phyloP scores from a whole-genome alignment of 805 yeast species.

The Tetrapisispora nanseiensis region DNA sequence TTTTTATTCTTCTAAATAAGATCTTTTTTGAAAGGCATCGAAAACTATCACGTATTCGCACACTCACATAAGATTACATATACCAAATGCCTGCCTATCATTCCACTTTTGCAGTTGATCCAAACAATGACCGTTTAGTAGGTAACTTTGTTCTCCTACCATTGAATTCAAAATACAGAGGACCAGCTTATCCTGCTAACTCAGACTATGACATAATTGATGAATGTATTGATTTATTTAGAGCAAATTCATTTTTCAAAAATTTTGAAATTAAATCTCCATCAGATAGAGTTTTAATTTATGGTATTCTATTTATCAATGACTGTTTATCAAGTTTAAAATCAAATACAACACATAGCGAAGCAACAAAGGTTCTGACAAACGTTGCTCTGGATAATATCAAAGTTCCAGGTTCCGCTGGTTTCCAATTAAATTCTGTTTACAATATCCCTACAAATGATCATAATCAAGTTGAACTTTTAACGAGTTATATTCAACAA shows the following conservation, averaged over 20 bases:
- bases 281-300: slow-evolving; percentile 84
- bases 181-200: slow-evolving; percentile 79
- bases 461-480: slow-evolving; percentile 65
- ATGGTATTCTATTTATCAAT: slow-evolving; percentile 83
- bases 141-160: slow-evolving; percentile 84
- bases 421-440: slow-evolving; percentile 77
- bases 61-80: too few relatives aligned
- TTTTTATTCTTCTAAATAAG: too few relatives aligned
- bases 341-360: slow-evolving; percentile 39
- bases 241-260: slow-evolving; percentile 93
- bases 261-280: slow-evolving; percentile 96
- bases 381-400: slow-evolving; percentile 83
- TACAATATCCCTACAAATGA: slow-evolving; percentile 64
- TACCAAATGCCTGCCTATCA: slow-evolving; percentile 46
- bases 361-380: slow-evolving; percentile 60
- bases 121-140: slow-evolving; percentile 48
- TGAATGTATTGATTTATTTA: slow-evolving; percentile 80
- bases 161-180: slow-evolving; percentile 71
- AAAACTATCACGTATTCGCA: too few relatives aligned
- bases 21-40: too few relatives aligned
- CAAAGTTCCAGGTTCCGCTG: slow-evolving; percentile 88
- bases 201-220: slow-evolving; percentile 83
- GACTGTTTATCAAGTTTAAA: slow-evolving; percentile 67
- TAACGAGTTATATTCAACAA: slow-evolving; percentile 77
- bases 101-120: slow-evolving; percentile 64